Evolutionary conservation across 495 filamentous ascomycete genomes (phyloP).

Genomic region (Darksidea phi): DNA sequence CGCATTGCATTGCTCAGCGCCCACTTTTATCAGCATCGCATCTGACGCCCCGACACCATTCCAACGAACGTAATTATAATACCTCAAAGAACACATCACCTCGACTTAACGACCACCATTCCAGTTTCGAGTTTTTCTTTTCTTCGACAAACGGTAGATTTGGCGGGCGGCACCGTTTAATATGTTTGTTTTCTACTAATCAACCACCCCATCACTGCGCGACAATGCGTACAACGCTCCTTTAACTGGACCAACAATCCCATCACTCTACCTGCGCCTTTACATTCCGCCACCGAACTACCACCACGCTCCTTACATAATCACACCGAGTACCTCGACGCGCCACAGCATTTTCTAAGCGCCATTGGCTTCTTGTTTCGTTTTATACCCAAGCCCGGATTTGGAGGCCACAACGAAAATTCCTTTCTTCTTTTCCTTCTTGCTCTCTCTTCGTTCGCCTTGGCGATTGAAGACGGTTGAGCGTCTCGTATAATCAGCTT

Average conservation of each 20-base stretch:
- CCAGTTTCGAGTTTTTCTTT: constrained; percentile 12
- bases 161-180: constrained; percentile 25
- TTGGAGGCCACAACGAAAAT: background rate
- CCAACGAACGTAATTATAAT: constrained; percentile 27
- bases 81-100: constrained; percentile 4
- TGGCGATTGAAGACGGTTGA: background rate
- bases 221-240: constrained; percentile 15
- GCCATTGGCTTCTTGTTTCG: background rate
- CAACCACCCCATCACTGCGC: background rate
- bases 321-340: background rate
- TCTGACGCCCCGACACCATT: constrained; percentile 8
- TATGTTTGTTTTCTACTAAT: background rate
- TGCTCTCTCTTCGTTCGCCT: background rate
- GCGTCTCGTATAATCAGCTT: background rate
- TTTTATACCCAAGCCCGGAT: background rate
- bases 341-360: background rate
- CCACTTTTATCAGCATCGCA: constrained; percentile 21
- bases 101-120: constrained; percentile 23
- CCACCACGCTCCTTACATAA: constrained; percentile 6
- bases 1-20: constrained; percentile 32
- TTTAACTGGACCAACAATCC: constrained; percentile 2
- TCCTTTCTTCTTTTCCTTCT: background rate
- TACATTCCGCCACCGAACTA: background rate
- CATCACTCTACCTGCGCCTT: background rate
- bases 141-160: constrained; percentile 17